A percentile compares a stretch with the other conserved stretches of the same genome.
These are phyloP conservation scores for Malus sylvestris DNA, from an alignment of 306 rosid genomes.

Conservation along the genomic window DNA sequence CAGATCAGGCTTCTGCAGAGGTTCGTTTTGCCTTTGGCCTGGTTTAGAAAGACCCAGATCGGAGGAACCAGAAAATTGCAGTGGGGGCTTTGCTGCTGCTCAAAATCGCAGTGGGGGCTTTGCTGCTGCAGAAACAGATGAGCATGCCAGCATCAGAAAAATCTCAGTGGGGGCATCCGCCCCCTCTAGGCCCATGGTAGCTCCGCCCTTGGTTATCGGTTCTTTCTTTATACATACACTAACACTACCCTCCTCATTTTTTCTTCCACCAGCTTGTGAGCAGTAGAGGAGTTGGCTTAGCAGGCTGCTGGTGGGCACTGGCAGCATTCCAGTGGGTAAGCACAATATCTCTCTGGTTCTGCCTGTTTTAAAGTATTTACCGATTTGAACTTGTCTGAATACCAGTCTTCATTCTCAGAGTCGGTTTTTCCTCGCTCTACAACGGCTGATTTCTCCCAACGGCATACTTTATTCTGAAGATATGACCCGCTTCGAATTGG, in stretches of 20 bases:
- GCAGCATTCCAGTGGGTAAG: slow-evolving; percentile 89
- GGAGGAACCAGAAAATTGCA: too few species aligned
- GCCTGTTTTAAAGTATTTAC: not conserved
- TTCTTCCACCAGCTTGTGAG: slow-evolving; percentile 43
- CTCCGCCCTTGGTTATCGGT: too few species aligned
- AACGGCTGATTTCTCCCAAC: slow-evolving; percentile 50
- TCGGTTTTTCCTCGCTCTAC: slow-evolving; percentile 43
- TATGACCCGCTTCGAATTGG: slow-evolving; percentile 18
- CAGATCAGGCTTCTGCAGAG: too few species aligned
- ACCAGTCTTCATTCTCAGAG: slow-evolving; percentile 1
- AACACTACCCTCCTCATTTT: not conserved
- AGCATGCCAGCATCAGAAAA: too few species aligned
- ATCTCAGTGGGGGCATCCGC: too few species aligned
- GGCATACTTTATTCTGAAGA: slow-evolving; percentile 52
- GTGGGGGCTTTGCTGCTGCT: too few species aligned
- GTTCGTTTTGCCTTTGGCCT: too few species aligned
- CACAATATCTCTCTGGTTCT: slow-evolving; percentile 5
- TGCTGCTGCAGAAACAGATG: too few species aligned
- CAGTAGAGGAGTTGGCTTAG: slow-evolving; percentile 60
- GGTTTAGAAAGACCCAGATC: too few species aligned
- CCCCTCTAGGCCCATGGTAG: too few species aligned
- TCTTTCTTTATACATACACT: slow-evolving; percentile 9
- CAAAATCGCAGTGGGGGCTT: too few species aligned
- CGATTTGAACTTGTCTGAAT: not conserved
- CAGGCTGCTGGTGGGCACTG: slow-evolving; percentile 69